phyloP scores from a whole-genome alignment of 2,329 filamentous ascomycete species.

The Ramularia endophylla region DNA sequence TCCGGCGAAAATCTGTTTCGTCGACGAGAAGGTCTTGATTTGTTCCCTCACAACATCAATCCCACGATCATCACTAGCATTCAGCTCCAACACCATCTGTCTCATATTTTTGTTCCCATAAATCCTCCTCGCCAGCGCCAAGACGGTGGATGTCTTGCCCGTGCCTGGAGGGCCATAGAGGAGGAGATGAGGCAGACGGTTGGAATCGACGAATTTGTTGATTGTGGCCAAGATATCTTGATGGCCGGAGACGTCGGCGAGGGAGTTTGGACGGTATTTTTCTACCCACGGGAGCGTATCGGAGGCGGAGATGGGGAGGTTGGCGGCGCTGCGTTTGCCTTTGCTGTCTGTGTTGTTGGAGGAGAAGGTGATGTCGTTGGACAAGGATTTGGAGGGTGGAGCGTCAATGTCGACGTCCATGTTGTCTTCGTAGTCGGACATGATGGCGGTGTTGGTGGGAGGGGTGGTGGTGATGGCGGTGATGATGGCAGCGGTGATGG shows the following conservation, averaged over 20 bases:
- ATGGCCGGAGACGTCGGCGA: conserved; percentile 91
- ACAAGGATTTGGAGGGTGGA: conserved; percentile 32
- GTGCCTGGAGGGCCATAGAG: conserved; percentile 96
- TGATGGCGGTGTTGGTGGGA: conserved; percentile 24
- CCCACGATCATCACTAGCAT: conserved; percentile 93
- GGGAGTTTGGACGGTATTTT: conserved; percentile 85
- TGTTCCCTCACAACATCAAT: conserved; percentile 98
- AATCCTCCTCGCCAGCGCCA: conserved; percentile 86
- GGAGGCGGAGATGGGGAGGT: conserved; percentile 87
- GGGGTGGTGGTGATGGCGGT: background rate
- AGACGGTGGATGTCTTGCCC: conserved; percentile 93
- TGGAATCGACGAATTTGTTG: conserved; percentile 94
- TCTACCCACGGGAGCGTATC: conserved; percentile 97
- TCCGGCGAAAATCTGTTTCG: conserved; percentile 83
- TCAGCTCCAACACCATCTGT: conserved; percentile 97
- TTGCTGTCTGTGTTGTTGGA: conserved; percentile 66
- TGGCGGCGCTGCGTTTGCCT: conserved; percentile 86
- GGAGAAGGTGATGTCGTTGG: conserved; percentile 57
- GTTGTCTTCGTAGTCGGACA: conserved; percentile 56
- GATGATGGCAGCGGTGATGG: too few species aligned
- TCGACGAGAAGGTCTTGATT: conserved; percentile 98
- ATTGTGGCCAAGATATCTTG: conserved; percentile 96
- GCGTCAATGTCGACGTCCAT: conserved; percentile 62
- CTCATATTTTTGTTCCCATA: conserved; percentile 90
- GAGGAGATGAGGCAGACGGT: conserved; percentile 88